Evolutionary conservation across 1,284 basidiomycete genomes (phyloP).

Genomic region (Microbotryum scabiosae): DNA sequence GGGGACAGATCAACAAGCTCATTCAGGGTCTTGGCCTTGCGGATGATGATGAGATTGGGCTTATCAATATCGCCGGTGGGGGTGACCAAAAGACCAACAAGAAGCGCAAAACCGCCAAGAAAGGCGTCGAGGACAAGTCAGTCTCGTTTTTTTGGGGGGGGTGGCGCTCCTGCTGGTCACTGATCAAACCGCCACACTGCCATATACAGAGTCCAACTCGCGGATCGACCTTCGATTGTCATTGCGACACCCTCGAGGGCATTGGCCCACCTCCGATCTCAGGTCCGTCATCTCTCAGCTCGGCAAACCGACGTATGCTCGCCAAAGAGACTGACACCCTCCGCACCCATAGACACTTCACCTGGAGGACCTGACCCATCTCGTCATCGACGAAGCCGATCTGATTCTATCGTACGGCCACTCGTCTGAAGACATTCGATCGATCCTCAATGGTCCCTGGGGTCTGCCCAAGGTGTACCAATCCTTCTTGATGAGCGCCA

Average conservation of each 20-base stretch:
- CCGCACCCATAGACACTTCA: slow-evolving; percentile 48
- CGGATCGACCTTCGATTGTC: slow-evolving; percentile 84
- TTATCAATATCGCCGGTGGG: slow-evolving; percentile 65
- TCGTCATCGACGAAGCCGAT: slow-evolving; percentile 97
- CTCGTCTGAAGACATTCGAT: slow-evolving; percentile 71
- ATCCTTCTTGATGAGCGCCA: slow-evolving; percentile 94
- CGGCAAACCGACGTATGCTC: background rate
- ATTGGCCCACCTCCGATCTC: slow-evolving; percentile 67
- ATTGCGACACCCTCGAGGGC: slow-evolving; percentile 84
- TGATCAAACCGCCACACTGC: background rate
- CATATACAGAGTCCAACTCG: slow-evolving; percentile 57
- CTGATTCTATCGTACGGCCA: slow-evolving; percentile 96
- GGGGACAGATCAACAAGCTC: slow-evolving; percentile 58
- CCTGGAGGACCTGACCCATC: slow-evolving; percentile 60
- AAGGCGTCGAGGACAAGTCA: slow-evolving; percentile 68
- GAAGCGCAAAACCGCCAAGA: slow-evolving; percentile 40
- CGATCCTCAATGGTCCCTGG: slow-evolving; percentile 62
- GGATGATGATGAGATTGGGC: slow-evolving; percentile 57
- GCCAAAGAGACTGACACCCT: background rate
- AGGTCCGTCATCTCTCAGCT: slow-evolving; percentile 44
- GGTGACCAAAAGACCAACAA: slow-evolving; percentile 16
- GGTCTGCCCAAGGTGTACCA: slow-evolving; percentile 84
- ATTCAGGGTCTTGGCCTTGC: slow-evolving; percentile 51
- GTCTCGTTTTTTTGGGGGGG: slow-evolving; percentile 31
- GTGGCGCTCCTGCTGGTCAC: background rate